Base-by-base conservation (phyloP, 2,329 filamentous ascomycete genomes). In the Cryphonectria parasitica region DNA sequence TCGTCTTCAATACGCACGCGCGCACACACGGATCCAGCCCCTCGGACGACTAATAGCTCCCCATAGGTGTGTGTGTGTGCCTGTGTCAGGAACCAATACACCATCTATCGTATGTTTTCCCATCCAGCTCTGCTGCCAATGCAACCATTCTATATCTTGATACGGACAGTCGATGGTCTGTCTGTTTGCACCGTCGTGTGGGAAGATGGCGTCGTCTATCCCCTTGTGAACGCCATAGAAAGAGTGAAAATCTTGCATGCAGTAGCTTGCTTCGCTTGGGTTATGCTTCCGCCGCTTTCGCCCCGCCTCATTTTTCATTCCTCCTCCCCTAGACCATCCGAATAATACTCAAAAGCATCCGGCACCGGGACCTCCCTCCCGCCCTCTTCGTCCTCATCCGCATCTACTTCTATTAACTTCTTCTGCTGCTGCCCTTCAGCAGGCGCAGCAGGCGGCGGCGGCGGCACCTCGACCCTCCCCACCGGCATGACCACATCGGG, bases 271-370 rank as follows among this genome's bases (percentile, higher is more conserved):
- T 31, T 28, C 15, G 52, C 52, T 22, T 31, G 7, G 7, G 19
- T 3, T 15, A 2, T 28, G 61, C 11, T 17, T 45, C 15, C 43
- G 11, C 31, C 49, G 49, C 28, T 43, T 17, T 36, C 8, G 13
- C 43, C 39, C 39, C 39, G 54, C 34, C 2, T n/a, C 25, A 15
- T 19, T 58, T 17, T 58, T 58, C 13, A 58, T 13, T 58, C 54
- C 5, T 74, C 71, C 22, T 73, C 68, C 6, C 25, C 43, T 13
- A 66, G 60, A 11, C 75, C 75, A 25, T 79, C 78, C 1, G 78
- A 76, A 43, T 76, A 63, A 66, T 80, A 80, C 39, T 77, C 77
- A 67, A 80, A 80, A 0, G 70, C 73, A 0, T 62, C n/a, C 10
- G 79, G 79, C 34, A 80, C 73, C 4, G 73, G 75, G 19, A 69